Base-by-base conservation (phyloP, 169 alveolate species). In the Sarcocystis neurona region DNA sequence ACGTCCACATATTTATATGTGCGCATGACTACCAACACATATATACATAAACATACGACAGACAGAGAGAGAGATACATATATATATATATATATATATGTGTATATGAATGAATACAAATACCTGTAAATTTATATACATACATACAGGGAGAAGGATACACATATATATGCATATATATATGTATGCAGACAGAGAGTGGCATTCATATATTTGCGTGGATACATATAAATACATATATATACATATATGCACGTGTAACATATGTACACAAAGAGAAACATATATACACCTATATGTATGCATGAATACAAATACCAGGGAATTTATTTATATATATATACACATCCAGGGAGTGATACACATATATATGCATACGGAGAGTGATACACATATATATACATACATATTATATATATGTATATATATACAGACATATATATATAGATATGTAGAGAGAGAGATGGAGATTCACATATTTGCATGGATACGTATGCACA, bases 1-100 rank as follows among this genome's bases (percentile, higher is more conserved):
- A n/a, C n/a, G n/a, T n/a, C n/a, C n/a, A n/a, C n/a, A n/a, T n/a
- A n/a, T n/a, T n/a, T n/a, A n/a, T n/a, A n/a, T n/a, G n/a, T n/a
- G n/a, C n/a, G n/a, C n/a, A n/a, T n/a, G n/a, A n/a, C n/a, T n/a
- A n/a, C n/a, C n/a, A n/a, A n/a, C n/a, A n/a, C n/a, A n/a, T n/a
- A n/a, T n/a, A n/a, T n/a, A n/a, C n/a, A n/a, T n/a, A n/a, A n/a
- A n/a, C 15, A 15, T 48, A 48, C 60, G 60, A 6, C 60, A 15
- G 15, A 48, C 6, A 48, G 60, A 48, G 60, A 6, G 18, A 50
- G 60, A 18, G 60, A 18, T 8, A 10, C 60, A 18, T 50, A 6
- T 6, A 58, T 58, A 58, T 58, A 58, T 10, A 63, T 63, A 63
- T 63, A 63, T 63, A 63, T 63, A 63, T 63, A 63, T 63, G 32